These are phyloP conservation scores for Mycena epipterygia DNA, from an alignment of 768 basidiomycete species.

Conservation along the genomic window DNA sequence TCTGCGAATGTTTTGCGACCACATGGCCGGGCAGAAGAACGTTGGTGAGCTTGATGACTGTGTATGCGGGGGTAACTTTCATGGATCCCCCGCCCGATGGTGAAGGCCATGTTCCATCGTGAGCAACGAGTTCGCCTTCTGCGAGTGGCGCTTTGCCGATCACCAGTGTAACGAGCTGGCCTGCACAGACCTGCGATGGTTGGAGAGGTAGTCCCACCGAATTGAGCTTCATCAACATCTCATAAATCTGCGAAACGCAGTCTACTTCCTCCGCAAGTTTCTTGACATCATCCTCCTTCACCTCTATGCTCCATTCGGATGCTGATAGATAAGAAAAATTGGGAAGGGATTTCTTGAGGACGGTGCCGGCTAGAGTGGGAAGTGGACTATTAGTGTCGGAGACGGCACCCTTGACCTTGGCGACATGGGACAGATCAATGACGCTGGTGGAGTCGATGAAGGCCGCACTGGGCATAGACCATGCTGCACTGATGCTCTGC, in stretches of 20 bases:
- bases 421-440: constrained; percentile 22
- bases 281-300: too few relatives aligned
- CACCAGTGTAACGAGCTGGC: constrained; percentile 31
- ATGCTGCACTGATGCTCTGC: too few relatives aligned
- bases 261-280: constrained; percentile 23
- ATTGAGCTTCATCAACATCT: background rate
- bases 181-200: background rate
- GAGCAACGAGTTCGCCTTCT: constrained; percentile 18
- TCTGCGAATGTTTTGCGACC: constrained; percentile 25
- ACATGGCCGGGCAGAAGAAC: constrained; percentile 25
- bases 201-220: constrained; percentile 26
- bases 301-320: too few relatives aligned
- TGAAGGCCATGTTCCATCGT: too few relatives aligned
- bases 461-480: background rate
- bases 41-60: constrained; percentile 27
- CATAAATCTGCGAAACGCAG: constrained; percentile 25
- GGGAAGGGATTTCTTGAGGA: too few relatives aligned
- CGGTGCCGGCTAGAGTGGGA: constrained; percentile 12
- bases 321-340: too few relatives aligned
- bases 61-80: constrained; percentile 25
- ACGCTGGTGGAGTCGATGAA: background rate
- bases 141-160: constrained; percentile 16
- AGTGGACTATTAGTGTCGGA: constrained; percentile 1
- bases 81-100: too few relatives aligned
- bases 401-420: constrained; percentile 22